Base-by-base conservation (phyloP, 2,329 filamentous ascomycete genomes). In the Penicillium sp. region DNA sequence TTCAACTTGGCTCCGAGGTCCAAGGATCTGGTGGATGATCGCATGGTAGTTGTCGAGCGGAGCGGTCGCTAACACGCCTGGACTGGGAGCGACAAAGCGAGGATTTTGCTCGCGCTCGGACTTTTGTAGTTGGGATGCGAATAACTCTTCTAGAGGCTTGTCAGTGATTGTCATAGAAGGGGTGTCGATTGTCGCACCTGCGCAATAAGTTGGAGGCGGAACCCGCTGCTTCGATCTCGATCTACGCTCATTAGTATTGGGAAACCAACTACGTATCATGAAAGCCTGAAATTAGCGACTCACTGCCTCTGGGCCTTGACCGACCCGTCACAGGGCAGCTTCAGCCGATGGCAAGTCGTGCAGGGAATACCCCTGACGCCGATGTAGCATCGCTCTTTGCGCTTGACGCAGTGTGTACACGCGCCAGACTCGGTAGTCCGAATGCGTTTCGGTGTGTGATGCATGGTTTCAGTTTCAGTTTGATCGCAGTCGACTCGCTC, bases 331-430 rank as follows among this genome's bases (percentile, higher is more conserved):
- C 56, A 60, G 11, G 26, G 30, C 7, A 59, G 15, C 19, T 63
- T 63, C 21, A 52, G 45, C 2, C 61, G 61, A 31, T 53, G 46
- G 30, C 61, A 63, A 23, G 46, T 60, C 13, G 61, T 60, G 35
- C 61, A 63, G 1, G 61, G 52, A 29, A 58, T 51, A 3, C 61
- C 61, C 11, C 41, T 56, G 35, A 63, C 61, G 7, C 61, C 61
- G 23, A 60, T 56, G n/a, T 63, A 63, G 45, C 61, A 63, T 11
- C 61, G 61, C 47, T 63, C 50, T 17, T 41, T 55, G 31, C 44
- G 31, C 46, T 55, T 58, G 41, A 62, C 60, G 26, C 60, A 62
- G 51, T 59, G 13, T 3, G 50, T 59, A 29, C 60, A 59, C 17
- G 60, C 60, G 15, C 60, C 60, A 23, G 45, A 19, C 45, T 26